phyloP scores from a whole-genome alignment of 495 filamentous ascomycete genomes.

The Lindgomyces ingoldianus region DNA sequence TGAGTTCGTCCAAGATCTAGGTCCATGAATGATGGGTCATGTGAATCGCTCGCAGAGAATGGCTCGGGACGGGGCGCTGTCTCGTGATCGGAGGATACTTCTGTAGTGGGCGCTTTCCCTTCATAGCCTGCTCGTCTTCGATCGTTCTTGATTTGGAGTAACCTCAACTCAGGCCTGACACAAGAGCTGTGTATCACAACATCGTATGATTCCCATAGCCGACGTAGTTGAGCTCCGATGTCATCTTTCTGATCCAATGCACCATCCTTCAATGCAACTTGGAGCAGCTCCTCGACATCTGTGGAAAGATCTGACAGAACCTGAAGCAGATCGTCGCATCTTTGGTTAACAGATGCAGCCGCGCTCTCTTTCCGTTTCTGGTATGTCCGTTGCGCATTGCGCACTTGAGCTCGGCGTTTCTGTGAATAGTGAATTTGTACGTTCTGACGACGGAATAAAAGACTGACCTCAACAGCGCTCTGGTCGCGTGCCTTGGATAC shows the following conservation, averaged over 20 bases:
- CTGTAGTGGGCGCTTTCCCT: not conserved
- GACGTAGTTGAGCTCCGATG: constrained; percentile 12
- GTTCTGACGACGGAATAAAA: not conserved
- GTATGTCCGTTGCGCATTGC: constrained; percentile 33
- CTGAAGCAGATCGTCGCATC: constrained; percentile 26
- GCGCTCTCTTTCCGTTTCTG: constrained; percentile 31
- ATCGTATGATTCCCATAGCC: constrained; percentile 18
- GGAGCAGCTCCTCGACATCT: constrained; percentile 28
- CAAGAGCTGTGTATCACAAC: constrained; percentile 14
- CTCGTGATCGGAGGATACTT: not conserved
- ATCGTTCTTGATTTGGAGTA: constrained; percentile 22
- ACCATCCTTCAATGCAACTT: constrained; percentile 12
- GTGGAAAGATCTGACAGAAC: constrained; percentile 27
- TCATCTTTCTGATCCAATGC: constrained; percentile 6
- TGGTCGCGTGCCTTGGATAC: constrained; percentile 12
- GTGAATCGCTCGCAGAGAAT: not conserved
- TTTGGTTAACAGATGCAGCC: not conserved
- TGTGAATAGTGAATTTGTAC: not conserved
- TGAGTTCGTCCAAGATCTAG: not conserved
- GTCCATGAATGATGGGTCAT: not conserved
- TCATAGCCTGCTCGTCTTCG: not conserved
- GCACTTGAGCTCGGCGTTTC: constrained; percentile 36
- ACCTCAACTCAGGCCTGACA: constrained; percentile 20
- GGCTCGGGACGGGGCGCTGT: not conserved
- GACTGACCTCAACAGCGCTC: constrained; percentile 26